A percentile compares a stretch with the other conserved stretches of the same genome.
Evolutionary conservation across 2,329 filamentous ascomycete species (phyloP).

Genomic region (Aspergillus candidus): DNA sequence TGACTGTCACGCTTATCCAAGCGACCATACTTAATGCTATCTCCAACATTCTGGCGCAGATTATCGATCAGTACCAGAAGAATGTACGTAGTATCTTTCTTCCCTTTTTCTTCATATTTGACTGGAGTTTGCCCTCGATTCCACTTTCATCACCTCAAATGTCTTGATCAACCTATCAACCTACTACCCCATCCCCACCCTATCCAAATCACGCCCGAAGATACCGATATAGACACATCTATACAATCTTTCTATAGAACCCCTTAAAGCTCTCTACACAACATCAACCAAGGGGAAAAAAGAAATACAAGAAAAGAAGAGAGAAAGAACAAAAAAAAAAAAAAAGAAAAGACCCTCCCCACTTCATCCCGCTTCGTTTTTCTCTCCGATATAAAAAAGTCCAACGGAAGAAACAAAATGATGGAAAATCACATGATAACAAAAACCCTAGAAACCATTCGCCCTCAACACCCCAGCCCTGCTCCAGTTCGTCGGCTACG

Average conservation of each 20-base stretch:
- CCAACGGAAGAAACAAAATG: slow-evolving; percentile 1
- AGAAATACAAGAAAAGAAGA: slow-evolving; percentile 1
- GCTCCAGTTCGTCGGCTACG: slow-evolving; percentile 70
- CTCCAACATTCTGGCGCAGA: slow-evolving; percentile 34
- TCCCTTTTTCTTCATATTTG: not conserved
- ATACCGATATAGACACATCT: no score
- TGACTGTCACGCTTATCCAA: slow-evolving; percentile 32
- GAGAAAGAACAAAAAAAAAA: not conserved
- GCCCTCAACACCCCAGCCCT: slow-evolving; percentile 61
- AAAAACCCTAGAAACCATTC: slow-evolving; percentile 48
- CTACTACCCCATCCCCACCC: not conserved
- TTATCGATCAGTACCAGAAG: slow-evolving; percentile 33
- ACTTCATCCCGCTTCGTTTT: no score
- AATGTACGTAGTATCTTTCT: slow-evolving; percentile 20
- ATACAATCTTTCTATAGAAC: no score
- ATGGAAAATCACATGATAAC: not conserved
- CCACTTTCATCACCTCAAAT: not conserved
- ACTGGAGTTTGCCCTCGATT: no score
- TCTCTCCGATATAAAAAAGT: not conserved
- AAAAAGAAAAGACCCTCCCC: not conserved
- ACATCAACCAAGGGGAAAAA: not conserved
- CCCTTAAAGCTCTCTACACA: no score
- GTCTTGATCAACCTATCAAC: not conserved
- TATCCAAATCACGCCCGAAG: not conserved
- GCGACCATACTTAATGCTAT: slow-evolving; percentile 34